These are phyloP conservation scores for Lantana camara DNA, from an alignment of 257 asterid genomes.

Conservation along the genomic window DNA sequence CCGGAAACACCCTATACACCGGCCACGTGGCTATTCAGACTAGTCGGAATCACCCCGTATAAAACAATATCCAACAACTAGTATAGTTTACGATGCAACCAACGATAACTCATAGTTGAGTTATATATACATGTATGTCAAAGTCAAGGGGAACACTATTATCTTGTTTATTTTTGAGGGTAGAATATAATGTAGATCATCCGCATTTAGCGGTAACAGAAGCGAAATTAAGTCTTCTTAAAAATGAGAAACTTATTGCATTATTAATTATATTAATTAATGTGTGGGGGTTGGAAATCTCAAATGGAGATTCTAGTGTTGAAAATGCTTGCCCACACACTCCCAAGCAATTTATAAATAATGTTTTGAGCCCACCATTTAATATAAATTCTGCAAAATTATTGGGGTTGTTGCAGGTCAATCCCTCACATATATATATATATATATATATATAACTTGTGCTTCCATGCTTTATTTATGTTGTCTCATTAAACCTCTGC, in stretches of 20 bases:
- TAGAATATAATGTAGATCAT: too few relatives aligned
- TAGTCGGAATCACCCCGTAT: too few relatives aligned
- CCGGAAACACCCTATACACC: too few relatives aligned
- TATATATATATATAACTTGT: too few relatives aligned
- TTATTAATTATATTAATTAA: background rate
- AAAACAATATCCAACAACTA: too few relatives aligned
- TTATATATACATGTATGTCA: too few relatives aligned
- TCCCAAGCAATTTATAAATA: conserved; percentile 18
- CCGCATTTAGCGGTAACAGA: conserved; percentile 27
- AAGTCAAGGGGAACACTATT: background rate
- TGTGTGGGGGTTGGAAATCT: background rate
- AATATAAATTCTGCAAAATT: conserved; percentile 11
- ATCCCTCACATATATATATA: too few relatives aligned
- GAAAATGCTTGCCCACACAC: conserved; percentile 14
- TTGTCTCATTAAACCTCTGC: conserved; percentile 19
- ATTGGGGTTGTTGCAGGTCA: background rate
- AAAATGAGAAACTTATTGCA: background rate
- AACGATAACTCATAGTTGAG: too few relatives aligned
- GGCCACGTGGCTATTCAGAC: too few relatives aligned
- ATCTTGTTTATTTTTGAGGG: conserved; percentile 6
- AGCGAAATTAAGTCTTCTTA: conserved; percentile 7
- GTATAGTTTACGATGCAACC: too few relatives aligned
- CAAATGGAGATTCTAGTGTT: background rate
- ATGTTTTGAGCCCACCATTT: background rate
- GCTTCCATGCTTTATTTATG: conserved; percentile 24